phyloP scores from a whole-genome alignment of 2,329 filamentous ascomycete genomes.

The Colletotrichum lupini region DNA sequence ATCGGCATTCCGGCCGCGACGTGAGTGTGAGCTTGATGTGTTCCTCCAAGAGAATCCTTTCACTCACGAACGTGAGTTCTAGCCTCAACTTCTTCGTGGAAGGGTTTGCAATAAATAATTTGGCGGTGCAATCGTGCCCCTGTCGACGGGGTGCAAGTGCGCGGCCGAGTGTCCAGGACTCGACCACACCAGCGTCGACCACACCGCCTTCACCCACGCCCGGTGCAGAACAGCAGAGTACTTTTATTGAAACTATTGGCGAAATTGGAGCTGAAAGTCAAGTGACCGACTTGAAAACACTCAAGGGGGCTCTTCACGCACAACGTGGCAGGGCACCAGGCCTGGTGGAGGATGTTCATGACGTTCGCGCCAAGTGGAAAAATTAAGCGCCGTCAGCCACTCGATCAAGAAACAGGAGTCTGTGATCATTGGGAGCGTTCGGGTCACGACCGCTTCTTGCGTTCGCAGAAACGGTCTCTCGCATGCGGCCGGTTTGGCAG shows the following conservation, averaged over 20 bases:
- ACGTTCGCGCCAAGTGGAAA: background rate
- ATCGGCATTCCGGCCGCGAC: background rate
- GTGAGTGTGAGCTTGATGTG: background rate
- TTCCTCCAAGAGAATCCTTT: too few relatives aligned
- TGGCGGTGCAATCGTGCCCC: background rate
- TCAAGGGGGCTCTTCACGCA: background rate
- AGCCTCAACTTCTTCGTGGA: too few relatives aligned
- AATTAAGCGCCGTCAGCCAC: background rate
- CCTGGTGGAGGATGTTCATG: background rate
- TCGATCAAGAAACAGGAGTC: background rate
- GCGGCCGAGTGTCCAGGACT: background rate
- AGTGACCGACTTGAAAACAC: background rate
- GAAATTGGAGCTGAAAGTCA: background rate
- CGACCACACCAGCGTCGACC: background rate
- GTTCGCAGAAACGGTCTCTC: background rate
- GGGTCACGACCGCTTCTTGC: background rate
- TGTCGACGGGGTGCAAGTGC: too few relatives aligned
- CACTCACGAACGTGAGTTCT: too few relatives aligned
- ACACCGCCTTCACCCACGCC: background rate
- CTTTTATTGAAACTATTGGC: background rate
- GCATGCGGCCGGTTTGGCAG: background rate
- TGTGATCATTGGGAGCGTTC: background rate
- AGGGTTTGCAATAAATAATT: background rate
- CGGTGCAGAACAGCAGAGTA: fast-evolving
- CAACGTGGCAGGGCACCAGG: background rate